Evolutionary conservation across 768 basidiomycete species (phyloP).

Genomic region (Ephemerocybe angulata): DNA sequence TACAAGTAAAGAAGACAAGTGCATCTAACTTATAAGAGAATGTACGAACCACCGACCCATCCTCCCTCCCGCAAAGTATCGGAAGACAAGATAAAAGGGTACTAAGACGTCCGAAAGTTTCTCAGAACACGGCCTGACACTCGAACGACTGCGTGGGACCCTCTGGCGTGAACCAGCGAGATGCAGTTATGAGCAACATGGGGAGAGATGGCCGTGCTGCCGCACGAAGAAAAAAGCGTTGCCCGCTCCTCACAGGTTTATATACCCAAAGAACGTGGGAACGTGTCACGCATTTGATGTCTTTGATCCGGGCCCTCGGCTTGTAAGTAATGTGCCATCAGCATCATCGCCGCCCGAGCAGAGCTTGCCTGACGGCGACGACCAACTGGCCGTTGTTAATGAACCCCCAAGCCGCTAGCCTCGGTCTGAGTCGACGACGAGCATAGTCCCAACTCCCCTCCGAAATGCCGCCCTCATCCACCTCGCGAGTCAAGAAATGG

Average conservation of each 20-base stretch:
- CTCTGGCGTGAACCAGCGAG: conserved; percentile 27
- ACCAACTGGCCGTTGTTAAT: too few relatives aligned
- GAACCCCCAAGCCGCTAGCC: not conserved
- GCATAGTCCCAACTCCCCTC: too few relatives aligned
- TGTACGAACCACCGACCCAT: conserved; percentile 80
- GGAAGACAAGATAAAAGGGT: conserved; percentile 60
- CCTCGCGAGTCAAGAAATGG: conserved; percentile 27
- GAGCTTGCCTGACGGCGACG: too few relatives aligned
- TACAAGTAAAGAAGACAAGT: not conserved
- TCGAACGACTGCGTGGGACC: conserved; percentile 70
- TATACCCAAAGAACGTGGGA: conserved; percentile 4
- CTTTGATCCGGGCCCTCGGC: too few relatives aligned
- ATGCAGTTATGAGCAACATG: conserved; percentile 84
- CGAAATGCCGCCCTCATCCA: not conserved
- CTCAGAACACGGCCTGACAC: conserved; percentile 85
- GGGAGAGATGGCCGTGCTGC: conserved; percentile 79
- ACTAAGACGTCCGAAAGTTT: conserved; percentile 75
- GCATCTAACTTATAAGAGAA: conserved; percentile 14
- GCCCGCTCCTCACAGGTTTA: not conserved
- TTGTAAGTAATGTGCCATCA: too few relatives aligned
- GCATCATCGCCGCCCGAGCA: too few relatives aligned
- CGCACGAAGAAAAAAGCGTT: conserved; percentile 54
- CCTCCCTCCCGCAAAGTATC: conserved; percentile 40
- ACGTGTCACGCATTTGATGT: too few relatives aligned
- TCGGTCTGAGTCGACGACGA: not conserved